Conservation (phyloP, 225 moss, liverwort and hornwort species). For the Rhytidiadelphus loreus region DNA sequence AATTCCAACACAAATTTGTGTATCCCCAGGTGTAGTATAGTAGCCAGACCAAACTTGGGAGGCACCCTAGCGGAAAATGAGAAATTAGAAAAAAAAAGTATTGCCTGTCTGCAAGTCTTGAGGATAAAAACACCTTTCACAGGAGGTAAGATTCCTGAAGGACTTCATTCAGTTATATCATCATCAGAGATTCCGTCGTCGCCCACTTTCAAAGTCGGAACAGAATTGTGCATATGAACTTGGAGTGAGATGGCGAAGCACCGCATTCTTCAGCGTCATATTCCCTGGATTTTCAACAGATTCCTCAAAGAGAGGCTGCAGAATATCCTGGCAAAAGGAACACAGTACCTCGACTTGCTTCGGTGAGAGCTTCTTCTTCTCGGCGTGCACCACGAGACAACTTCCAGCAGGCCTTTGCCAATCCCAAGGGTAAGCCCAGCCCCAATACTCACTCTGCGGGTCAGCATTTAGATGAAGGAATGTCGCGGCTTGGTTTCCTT, state of each 20-base stretch:
- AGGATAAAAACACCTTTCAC: neutral
- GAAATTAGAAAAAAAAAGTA: too few relatives aligned
- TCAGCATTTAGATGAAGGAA: neutral
- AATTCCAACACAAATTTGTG: neutral
- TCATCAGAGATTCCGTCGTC: neutral
- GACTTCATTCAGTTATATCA: neutral
- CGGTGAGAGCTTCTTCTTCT: neutral
- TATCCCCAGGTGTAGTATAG: too few relatives aligned
- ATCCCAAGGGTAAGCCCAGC: neutral
- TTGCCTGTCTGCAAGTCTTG: neutral
- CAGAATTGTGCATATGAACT: neutral
- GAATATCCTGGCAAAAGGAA: neutral
- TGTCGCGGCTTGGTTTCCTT: neutral
- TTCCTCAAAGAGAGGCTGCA: neutral
- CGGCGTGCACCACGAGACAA: neutral
- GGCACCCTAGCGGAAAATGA: neutral
- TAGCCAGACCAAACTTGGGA: neutral
- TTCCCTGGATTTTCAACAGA: neutral
- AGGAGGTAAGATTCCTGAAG: neutral
- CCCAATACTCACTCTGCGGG: neutral
- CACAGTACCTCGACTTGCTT: neutral
- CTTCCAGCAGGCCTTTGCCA: neutral
- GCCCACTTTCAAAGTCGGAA: neutral
- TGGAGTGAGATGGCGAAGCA: neutral
- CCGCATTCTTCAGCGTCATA: neutral